phyloP scores from a whole-genome alignment of 306 rosid genomes.

The Vachellia pachyceras region DNA sequence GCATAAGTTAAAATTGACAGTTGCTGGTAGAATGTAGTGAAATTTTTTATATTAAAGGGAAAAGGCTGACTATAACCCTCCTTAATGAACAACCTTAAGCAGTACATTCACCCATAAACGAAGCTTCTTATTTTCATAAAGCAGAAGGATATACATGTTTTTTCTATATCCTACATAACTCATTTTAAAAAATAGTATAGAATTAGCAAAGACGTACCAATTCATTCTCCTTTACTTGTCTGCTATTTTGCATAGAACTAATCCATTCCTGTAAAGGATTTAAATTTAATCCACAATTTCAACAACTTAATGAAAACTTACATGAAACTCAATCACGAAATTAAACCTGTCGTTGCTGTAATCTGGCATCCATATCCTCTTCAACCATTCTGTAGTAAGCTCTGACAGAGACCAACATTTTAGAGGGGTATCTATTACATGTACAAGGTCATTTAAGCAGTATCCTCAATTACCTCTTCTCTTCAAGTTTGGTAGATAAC shows the following conservation, averaged over 20 bases:
- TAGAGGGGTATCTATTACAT: constrained; percentile 33
- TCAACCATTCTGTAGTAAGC: constrained; percentile 57
- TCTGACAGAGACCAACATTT: constrained; percentile 50
- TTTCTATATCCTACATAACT: constrained; percentile 2
- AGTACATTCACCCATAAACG: constrained; percentile 4
- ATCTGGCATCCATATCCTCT: constrained; percentile 58
- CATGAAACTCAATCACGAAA: constrained; percentile 27
- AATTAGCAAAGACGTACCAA: constrained; percentile 46
- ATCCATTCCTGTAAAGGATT: constrained; percentile 65
- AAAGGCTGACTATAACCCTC: constrained; percentile 1
- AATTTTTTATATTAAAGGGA: not conserved
- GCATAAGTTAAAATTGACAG: constrained; percentile 45
- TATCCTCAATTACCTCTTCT: constrained; percentile 70
- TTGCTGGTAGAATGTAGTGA: constrained; percentile 4
- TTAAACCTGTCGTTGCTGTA: constrained; percentile 73
- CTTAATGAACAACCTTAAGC: constrained; percentile 19
- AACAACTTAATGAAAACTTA: constrained; percentile 23
- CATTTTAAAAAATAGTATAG: not conserved
- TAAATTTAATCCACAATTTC: constrained; percentile 32
- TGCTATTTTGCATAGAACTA: constrained; percentile 42
- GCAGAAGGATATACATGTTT: constrained; percentile 4
- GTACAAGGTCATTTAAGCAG: constrained; percentile 14
- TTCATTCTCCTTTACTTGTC: constrained; percentile 51
- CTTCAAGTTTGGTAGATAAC: constrained; percentile 61
- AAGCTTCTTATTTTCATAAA: constrained; percentile 21